Percentiles rank a stretch among this genome's conserved stretches.
These are phyloP conservation scores for Vitis riparia DNA, from an alignment of 164 flowering plant genomes.

Conservation along the genomic window DNA sequence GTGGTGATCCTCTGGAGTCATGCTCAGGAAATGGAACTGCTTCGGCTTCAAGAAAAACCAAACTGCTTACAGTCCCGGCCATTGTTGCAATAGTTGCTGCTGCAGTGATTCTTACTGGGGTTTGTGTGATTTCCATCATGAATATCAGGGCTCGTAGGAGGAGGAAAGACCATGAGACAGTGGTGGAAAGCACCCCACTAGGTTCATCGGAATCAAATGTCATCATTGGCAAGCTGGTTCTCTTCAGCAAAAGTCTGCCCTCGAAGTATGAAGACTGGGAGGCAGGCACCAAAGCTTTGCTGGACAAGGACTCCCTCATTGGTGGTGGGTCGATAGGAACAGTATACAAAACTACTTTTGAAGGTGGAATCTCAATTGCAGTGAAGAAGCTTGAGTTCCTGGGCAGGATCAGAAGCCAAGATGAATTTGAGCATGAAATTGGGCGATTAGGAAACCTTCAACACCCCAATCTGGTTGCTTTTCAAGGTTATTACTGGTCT, in stretches of 20 bases:
- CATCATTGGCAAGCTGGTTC: constrained; percentile 89
- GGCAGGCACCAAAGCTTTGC: constrained; percentile 90
- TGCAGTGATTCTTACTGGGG: constrained; percentile 74
- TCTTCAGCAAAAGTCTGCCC: constrained; percentile 89
- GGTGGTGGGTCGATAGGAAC: constrained; percentile 90
- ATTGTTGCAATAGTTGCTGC: constrained; percentile 95
- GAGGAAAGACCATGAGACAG: constrained; percentile 32
- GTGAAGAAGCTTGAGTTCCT: constrained; percentile 91
- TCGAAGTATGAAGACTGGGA: constrained; percentile 97
- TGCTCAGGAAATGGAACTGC: constrained; percentile 42
- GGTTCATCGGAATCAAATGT: constrained; percentile 76
- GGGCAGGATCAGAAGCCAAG: constrained; percentile 87
- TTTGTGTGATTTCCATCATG: constrained; percentile 62
- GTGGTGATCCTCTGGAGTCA: constrained; percentile 68
- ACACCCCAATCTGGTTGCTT: constrained; percentile 74
- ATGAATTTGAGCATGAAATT: constrained; percentile 96
- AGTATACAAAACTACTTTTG: constrained; percentile 81
- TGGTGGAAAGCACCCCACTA: constrained; percentile 71
- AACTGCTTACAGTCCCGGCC: constrained; percentile 61
- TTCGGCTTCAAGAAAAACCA: constrained; percentile 33
- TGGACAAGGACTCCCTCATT: constrained; percentile 79
- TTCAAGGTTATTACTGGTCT: constrained; percentile 96
- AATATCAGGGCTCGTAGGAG: constrained; percentile 62
- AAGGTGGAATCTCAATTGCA: constrained; percentile 86
- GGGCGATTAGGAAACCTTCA: constrained; percentile 70